Percentiles rank a stretch among this genome's conserved stretches.
These are phyloP conservation scores for Neurospora sp. DNA, from an alignment of 495 filamentous ascomycete species.

Conservation along the genomic window DNA sequence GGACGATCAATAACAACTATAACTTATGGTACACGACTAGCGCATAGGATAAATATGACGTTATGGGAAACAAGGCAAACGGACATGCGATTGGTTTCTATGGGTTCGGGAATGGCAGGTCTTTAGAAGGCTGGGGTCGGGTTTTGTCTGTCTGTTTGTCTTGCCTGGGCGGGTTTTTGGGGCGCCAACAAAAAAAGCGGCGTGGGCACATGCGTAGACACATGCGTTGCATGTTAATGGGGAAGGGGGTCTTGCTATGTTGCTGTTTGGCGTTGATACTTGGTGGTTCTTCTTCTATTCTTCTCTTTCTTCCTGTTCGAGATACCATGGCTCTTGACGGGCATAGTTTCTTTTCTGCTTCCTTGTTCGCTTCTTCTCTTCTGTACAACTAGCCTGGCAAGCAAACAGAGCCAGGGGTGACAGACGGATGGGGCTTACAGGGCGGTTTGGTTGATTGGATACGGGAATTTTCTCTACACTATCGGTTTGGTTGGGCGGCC, in stretches of 20 bases:
- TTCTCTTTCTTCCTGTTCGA: slow-evolving; percentile 5
- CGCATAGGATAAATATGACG: neutral
- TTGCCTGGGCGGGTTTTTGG: neutral
- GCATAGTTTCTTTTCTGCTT: slow-evolving; percentile 2
- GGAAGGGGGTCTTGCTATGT: neutral
- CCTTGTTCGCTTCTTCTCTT: neutral
- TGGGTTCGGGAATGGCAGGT: neutral
- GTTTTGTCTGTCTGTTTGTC: neutral
- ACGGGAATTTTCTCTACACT: neutral
- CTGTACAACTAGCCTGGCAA: neutral
- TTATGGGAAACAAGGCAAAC: neutral
- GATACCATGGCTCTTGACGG: slow-evolving; percentile 19
- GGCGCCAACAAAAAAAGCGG: neutral
- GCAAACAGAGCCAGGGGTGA: neutral
- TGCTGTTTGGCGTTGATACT: slow-evolving; percentile 11
- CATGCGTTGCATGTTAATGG: neutral
- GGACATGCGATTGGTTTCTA: neutral
- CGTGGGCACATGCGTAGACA: neutral
- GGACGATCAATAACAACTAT: neutral
- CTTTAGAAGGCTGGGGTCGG: neutral
- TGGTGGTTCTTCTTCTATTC: neutral
- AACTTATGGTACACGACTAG: neutral
- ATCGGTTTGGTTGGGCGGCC: neutral
- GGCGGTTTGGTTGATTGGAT: neutral
- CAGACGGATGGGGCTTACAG: neutral